A percentile compares a stretch with the other conserved stretches of the same genome.
Evolutionary conservation across 2,329 filamentous ascomycete genomes (phyloP).

Genomic region (Sclerotinia glacialis): DNA sequence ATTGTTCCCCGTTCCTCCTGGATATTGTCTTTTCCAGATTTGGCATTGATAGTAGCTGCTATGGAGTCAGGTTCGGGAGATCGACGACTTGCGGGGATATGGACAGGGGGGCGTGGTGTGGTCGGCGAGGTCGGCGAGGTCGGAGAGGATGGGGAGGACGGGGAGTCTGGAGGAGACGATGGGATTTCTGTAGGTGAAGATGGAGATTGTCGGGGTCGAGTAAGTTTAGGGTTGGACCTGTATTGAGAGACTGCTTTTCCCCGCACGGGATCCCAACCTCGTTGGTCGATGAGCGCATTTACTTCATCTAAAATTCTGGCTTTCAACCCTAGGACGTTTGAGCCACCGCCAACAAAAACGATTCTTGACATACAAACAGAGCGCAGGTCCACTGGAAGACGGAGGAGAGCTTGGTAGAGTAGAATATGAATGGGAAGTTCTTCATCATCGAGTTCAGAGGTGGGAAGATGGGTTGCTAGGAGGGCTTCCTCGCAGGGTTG

Average conservation of each 20-base stretch:
- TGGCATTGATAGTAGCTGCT: slow-evolving; percentile 54
- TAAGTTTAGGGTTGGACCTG: slow-evolving; percentile 14
- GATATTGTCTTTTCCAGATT: slow-evolving; percentile 43
- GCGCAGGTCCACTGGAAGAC: slow-evolving; percentile 77
- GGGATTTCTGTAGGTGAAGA: not conserved
- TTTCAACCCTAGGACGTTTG: slow-evolving; percentile 76
- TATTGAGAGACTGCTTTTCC: slow-evolving; percentile 20
- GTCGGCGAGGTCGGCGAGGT: not conserved
- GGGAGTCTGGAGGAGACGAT: not conserved
- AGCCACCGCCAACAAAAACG: slow-evolving; percentile 78
- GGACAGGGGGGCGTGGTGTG: not conserved
- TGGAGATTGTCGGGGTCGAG: not conserved
- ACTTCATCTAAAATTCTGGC: slow-evolving; percentile 75
- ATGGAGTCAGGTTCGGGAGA: slow-evolving; percentile 55
- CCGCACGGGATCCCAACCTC: slow-evolving; percentile 74
- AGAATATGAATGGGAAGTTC: slow-evolving; percentile 76
- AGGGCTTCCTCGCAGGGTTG: slow-evolving; percentile 73
- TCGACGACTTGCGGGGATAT: slow-evolving; percentile 34
- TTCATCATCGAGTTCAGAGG: slow-evolving; percentile 74
- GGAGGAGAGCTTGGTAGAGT: slow-evolving; percentile 71
- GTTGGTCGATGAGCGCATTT: slow-evolving; percentile 58
- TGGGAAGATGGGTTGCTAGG: slow-evolving; percentile 58
- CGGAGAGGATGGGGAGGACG: not conserved
- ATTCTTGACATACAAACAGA: slow-evolving; percentile 86
- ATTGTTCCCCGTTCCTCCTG: slow-evolving; percentile 55